These are phyloP conservation scores for Marchantia paleacea DNA, from an alignment of 225 moss, liverwort and hornwort species.

Conservation along the genomic window DNA sequence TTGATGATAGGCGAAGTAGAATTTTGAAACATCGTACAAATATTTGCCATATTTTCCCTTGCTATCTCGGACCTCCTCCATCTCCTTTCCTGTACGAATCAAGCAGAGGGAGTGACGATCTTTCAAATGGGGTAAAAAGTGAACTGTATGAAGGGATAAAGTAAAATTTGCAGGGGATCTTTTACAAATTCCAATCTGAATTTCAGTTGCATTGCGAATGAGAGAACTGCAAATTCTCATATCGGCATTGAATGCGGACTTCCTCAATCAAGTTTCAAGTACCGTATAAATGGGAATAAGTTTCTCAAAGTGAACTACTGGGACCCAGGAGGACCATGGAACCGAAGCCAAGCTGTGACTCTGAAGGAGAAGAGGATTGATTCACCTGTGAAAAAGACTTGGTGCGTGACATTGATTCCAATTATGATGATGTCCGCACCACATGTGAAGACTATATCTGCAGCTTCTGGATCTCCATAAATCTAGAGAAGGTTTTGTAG, in stretches of 20 bases:
- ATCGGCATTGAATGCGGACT: no score
- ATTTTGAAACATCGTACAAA: conserved; percentile 53
- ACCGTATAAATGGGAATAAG: neutral
- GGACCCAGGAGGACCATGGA: neutral
- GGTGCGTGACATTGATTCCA: conserved; percentile 90
- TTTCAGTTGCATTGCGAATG: no score
- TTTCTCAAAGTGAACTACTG: no score
- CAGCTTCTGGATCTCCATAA: conserved; percentile 85
- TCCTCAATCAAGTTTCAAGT: neutral
- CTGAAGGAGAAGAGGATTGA: neutral
- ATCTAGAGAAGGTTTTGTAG: conserved; percentile 31
- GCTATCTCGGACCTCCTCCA: conserved; percentile 63
- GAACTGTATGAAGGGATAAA: no score
- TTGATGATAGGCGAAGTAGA: conserved; percentile 78
- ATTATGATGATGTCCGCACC: conserved; percentile 81
- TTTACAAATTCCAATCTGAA: no score
- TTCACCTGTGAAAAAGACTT: conserved; percentile 76
- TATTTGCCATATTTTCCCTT: conserved; percentile 74
- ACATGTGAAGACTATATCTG: conserved; percentile 85
- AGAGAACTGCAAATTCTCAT: no score
- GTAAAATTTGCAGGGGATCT: no score
- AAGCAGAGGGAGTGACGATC: neutral
- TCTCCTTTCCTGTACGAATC: conserved; percentile 54
- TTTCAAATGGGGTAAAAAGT: no score
- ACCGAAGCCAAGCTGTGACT: neutral